A percentile compares a stretch with the other conserved stretches of the same genome.
Evolutionary conservation across 2,329 filamentous ascomycete genomes (phyloP).

Genomic region (Trichoderma endophyticum): DNA sequence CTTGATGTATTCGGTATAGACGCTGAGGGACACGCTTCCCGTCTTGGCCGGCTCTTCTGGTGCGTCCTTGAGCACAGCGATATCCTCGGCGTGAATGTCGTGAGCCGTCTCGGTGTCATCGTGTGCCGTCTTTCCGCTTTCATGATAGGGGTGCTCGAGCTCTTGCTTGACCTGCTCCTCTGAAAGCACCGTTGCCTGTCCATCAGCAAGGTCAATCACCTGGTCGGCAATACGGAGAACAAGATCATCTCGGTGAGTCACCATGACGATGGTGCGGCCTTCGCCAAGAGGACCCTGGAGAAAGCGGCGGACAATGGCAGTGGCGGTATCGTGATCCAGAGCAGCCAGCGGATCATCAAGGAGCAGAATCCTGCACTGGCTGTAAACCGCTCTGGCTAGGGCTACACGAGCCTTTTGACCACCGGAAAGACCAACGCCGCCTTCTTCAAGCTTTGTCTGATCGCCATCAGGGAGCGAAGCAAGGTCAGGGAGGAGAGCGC

Average conservation of each 20-base stretch:
- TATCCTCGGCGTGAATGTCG: slow-evolving; percentile 32
- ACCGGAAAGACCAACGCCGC: slow-evolving; percentile 60
- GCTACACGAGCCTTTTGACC: slow-evolving; percentile 63
- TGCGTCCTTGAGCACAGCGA: slow-evolving; percentile 23
- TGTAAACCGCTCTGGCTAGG: slow-evolving; percentile 61
- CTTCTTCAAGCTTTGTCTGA: slow-evolving; percentile 58
- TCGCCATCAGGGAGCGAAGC: slow-evolving; percentile 56
- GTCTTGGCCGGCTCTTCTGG: slow-evolving; percentile 41
- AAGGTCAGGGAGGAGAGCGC: slow-evolving; percentile 56
- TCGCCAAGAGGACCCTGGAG: slow-evolving; percentile 59
- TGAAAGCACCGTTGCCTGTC: slow-evolving; percentile 50
- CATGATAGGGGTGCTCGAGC: slow-evolving; percentile 38
- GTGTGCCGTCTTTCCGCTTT: slow-evolving; percentile 17
- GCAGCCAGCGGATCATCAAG: slow-evolving; percentile 63
- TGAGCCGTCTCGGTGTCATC: slow-evolving; percentile 28
- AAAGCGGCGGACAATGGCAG: slow-evolving; percentile 57
- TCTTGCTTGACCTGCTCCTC: slow-evolving; percentile 43
- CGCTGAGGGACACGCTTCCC: slow-evolving; percentile 69
- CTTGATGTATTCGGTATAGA: slow-evolving; percentile 84
- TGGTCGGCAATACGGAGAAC: slow-evolving; percentile 71
- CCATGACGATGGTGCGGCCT: slow-evolving; percentile 69
- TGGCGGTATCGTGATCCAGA: slow-evolving; percentile 60
- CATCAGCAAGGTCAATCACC: slow-evolving; percentile 65
- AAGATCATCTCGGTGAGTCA: slow-evolving; percentile 76
- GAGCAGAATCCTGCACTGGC: slow-evolving; percentile 53